These are phyloP conservation scores for Thielaviopsis punctulata DNA, from an alignment of 2,329 filamentous ascomycete species.

Conservation along the genomic window DNA sequence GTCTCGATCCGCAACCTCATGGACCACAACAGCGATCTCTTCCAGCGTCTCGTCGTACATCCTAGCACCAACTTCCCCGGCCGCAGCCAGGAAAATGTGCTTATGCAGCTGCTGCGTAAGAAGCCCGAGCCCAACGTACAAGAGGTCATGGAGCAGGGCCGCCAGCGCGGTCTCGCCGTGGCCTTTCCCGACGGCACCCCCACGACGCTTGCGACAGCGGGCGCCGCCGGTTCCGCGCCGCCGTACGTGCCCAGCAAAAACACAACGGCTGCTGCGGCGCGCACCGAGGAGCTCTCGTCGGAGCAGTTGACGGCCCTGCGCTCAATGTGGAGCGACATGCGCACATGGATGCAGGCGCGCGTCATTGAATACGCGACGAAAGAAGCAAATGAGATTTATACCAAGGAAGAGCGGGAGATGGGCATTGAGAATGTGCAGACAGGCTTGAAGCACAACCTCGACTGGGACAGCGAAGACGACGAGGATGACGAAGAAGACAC, in stretches of 20 bases:
- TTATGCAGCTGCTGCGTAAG: slow-evolving; percentile 59
- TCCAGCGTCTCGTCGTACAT: slow-evolving; percentile 54
- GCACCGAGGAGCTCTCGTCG: slow-evolving; percentile 20
- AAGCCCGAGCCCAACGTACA: slow-evolving; percentile 68
- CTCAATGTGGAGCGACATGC: slow-evolving; percentile 37
- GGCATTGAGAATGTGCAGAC: slow-evolving; percentile 57
- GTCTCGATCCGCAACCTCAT: slow-evolving; percentile 48
- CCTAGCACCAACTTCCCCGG: slow-evolving; percentile 61
- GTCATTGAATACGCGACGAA: slow-evolving; percentile 26
- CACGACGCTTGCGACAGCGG: slow-evolving; percentile 22
- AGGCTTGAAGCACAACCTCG: slow-evolving; percentile 41
- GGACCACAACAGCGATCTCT: slow-evolving; percentile 46
- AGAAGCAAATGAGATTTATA: slow-evolving; percentile 45
- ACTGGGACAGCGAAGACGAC: slow-evolving; percentile 35
- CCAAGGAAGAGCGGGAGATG: slow-evolving; percentile 46
- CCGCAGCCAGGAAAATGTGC: slow-evolving; percentile 46
- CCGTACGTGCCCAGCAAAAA: slow-evolving; percentile 10
- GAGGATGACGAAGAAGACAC: slow-evolving; percentile 40
- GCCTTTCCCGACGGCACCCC: neutral
- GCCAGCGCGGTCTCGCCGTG: slow-evolving; percentile 15
- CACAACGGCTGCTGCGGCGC: slow-evolving; percentile 13
- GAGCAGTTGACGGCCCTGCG: slow-evolving; percentile 30
- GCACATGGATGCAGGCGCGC: slow-evolving; percentile 24
- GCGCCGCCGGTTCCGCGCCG: neutral
- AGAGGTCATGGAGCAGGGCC: slow-evolving; percentile 50